phyloP scores from a whole-genome alignment of 2,329 filamentous ascomycete genomes.

The Colletotrichum horii region DNA sequence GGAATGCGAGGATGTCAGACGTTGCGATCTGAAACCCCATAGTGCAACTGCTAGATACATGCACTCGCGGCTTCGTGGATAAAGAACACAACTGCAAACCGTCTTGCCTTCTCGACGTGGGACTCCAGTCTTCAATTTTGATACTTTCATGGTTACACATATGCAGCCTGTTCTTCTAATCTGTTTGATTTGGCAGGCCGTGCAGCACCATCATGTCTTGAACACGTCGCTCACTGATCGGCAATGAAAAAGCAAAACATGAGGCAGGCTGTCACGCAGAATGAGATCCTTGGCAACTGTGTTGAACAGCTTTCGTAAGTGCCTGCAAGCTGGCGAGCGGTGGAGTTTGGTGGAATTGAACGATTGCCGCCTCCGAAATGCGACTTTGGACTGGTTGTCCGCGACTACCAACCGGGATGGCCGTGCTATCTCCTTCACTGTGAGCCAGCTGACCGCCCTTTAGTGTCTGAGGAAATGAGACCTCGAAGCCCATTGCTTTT shows the following conservation, averaged over 20 bases:
- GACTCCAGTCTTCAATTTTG: neutral
- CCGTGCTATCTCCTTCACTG: neutral
- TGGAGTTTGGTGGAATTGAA: neutral
- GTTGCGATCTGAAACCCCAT: neutral
- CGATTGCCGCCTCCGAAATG: neutral
- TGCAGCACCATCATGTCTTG: neutral
- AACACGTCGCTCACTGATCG: neutral
- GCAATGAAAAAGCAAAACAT: neutral
- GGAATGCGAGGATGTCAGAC: neutral
- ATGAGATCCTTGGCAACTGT: neutral
- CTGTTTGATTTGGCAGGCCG: neutral
- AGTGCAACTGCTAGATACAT: neutral
- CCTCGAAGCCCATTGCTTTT: neutral
- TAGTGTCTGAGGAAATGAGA: neutral
- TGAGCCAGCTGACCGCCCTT: neutral
- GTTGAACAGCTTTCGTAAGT: neutral
- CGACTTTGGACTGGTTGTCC: neutral
- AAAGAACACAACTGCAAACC: neutral
- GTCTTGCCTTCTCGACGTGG: neutral
- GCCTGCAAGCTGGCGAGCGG: too few relatives aligned
- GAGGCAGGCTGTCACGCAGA: neutral
- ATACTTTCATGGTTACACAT: neutral
- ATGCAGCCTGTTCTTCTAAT: neutral
- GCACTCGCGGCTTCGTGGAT: neutral
- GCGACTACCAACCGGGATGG: neutral